Conservation (phyloP, 1,284 basidiomycete genomes). For the Ustilago shanxiensis region DNA sequence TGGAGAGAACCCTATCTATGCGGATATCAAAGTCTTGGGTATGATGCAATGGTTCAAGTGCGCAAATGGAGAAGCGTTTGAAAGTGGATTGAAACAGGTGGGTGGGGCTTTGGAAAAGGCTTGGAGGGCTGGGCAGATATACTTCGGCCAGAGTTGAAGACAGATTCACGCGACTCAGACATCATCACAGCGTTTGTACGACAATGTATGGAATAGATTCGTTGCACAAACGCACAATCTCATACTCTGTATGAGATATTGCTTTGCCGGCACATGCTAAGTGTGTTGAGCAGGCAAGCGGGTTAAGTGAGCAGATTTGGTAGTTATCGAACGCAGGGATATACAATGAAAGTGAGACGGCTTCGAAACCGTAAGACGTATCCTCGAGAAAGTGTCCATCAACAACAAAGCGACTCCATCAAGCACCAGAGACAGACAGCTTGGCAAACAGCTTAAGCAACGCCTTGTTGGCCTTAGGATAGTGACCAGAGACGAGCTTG, state of each 20-base stretch:
- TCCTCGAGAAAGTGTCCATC: conserved; percentile 8
- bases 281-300: too few relatives aligned
- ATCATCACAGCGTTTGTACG: too few relatives aligned
- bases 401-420: not conserved
- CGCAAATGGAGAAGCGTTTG: conserved; percentile 15
- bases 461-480: conserved; percentile 50
- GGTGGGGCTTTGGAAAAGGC: conserved; percentile 17
- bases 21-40: conserved; percentile 30
- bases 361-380: too few relatives aligned
- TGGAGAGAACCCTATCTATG: conserved; percentile 27
- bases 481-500: conserved; percentile 51
- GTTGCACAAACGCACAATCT: too few relatives aligned
- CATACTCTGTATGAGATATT: too few relatives aligned
- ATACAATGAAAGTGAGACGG: too few relatives aligned
- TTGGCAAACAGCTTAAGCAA: conserved; percentile 60
- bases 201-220: too few relatives aligned
- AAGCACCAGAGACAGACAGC: conserved; percentile 29
- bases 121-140: conserved; percentile 19
- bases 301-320: not conserved
- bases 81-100: conserved; percentile 17
- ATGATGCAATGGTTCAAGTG: conserved; percentile 43
- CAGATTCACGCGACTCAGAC: too few relatives aligned
- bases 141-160: conserved; percentile 11
- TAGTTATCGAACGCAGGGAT: not conserved
- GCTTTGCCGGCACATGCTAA: too few relatives aligned